Evolutionary conservation across 371 early-diverging fungal genomes (phyloP).

Genomic region (Cokeromyces recurvatus): DNA sequence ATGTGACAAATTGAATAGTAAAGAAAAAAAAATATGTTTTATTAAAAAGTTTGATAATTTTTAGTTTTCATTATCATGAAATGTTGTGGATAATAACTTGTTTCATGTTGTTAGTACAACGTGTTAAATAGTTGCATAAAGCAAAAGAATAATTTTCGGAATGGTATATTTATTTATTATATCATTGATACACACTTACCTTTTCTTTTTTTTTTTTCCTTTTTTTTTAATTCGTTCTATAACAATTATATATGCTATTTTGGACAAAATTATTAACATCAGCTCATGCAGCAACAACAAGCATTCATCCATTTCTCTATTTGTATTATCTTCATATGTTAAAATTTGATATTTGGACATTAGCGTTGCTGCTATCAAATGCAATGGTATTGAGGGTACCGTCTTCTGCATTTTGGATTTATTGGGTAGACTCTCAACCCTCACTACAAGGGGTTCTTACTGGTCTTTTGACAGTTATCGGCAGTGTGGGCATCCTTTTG

Average conservation of each 20-base stretch:
- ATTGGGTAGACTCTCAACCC: constrained; percentile 24
- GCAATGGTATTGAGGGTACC: constrained; percentile 16
- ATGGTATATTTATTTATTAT: background rate
- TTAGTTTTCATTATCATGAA: too few relatives aligned
- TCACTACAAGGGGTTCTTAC: constrained; percentile 37
- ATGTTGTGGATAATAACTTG: too few relatives aligned
- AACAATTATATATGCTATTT: constrained; percentile 9
- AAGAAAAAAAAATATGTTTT: too few relatives aligned
- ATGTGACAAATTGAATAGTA: too few relatives aligned
- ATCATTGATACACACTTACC: background rate
- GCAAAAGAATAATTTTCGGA: too few relatives aligned
- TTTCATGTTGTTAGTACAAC: too few relatives aligned
- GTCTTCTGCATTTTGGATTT: constrained; percentile 26
- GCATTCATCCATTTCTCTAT: constrained; percentile 30
- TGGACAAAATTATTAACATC: constrained; percentile 41
- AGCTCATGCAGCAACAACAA: constrained; percentile 33
- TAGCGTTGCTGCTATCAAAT: constrained; percentile 18
- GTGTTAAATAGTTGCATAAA: too few relatives aligned
- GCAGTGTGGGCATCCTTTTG: constrained; percentile 27
- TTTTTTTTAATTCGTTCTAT: constrained; percentile 4
- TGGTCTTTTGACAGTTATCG: constrained; percentile 31
- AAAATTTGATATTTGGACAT: constrained; percentile 18
- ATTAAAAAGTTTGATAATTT: too few relatives aligned
- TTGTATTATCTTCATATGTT: constrained; percentile 33
- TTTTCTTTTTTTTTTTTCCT: constrained; percentile 6